These are phyloP conservation scores for Lactarius tabidus DNA, from an alignment of 768 basidiomycete species.

Conservation along the genomic window DNA sequence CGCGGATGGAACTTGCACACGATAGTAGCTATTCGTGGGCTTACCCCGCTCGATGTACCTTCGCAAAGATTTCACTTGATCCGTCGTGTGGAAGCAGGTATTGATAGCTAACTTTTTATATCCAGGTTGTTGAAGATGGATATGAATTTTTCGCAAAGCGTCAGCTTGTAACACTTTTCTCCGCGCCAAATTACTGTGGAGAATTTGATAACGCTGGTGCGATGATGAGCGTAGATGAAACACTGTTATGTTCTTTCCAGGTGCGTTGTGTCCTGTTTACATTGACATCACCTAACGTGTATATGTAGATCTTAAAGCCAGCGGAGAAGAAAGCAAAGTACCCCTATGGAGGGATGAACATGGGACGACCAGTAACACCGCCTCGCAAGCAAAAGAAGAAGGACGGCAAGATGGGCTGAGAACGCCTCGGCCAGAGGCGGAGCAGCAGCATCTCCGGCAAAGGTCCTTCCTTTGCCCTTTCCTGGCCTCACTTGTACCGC, in stretches of 20 bases:
- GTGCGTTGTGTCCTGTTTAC: slow-evolving; percentile 37
- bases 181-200: slow-evolving; percentile 92
- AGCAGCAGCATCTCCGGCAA: slow-evolving; percentile 9
- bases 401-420: slow-evolving; percentile 63
- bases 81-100: background rate
- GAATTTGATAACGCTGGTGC: slow-evolving; percentile 99
- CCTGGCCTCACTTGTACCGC: slow-evolving; percentile 22
- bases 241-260: slow-evolving; percentile 96
- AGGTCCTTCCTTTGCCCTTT: slow-evolving; percentile 1
- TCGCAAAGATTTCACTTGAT: background rate
- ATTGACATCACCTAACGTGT: slow-evolving; percentile 7
- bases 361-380: slow-evolving; percentile 87
- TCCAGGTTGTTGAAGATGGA: slow-evolving; percentile 94
- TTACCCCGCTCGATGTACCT: background rate
- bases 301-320: slow-evolving; percentile 86
- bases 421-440: slow-evolving; percentile 12
- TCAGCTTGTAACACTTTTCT: slow-evolving; percentile 94
- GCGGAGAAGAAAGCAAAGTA: slow-evolving; percentile 98
- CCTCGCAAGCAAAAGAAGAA: slow-evolving; percentile 99
- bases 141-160: slow-evolving; percentile 99
- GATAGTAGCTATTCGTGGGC: background rate
- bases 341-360: slow-evolving; percentile 81
- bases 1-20: slow-evolving; percentile 1
- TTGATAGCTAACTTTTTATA: background rate
- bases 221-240: slow-evolving; percentile 99